A percentile compares a stretch with the other conserved stretches of the same genome.
These are phyloP conservation scores for Zygosaccharomyces sapae DNA, from an alignment of 1,139 yeast genomes.

Conservation along the genomic window DNA sequence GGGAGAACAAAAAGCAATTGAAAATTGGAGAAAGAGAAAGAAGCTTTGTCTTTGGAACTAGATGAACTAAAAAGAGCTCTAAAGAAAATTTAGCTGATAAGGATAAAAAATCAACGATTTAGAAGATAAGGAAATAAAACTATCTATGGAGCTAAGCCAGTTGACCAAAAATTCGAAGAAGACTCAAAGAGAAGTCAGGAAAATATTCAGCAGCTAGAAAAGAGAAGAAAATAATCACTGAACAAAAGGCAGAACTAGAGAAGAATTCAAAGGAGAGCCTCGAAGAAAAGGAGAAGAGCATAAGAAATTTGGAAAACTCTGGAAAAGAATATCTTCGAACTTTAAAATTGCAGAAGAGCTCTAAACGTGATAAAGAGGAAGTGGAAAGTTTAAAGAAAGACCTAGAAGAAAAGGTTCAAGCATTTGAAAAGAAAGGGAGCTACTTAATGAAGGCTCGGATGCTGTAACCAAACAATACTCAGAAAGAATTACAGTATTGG, in stretches of 20 bases:
- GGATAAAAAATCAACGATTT: conserved; percentile 10
- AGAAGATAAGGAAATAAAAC: conserved; percentile 7
- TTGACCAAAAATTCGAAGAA: not conserved
- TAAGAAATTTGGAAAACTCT: not conserved
- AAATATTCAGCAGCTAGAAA: not conserved
- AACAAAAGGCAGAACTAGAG: conserved; percentile 2
- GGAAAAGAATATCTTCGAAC: conserved; percentile 1
- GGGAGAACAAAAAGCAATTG: not conserved
- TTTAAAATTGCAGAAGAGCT: conserved; percentile 5
- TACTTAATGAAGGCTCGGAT: conserved; percentile 49
- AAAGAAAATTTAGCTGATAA: conserved; percentile 11
- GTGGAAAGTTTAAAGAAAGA: conserved; percentile 27
- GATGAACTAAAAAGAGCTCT: conserved; percentile 2
- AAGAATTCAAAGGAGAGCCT: not conserved
- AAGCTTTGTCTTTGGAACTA: not conserved
- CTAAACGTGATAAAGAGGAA: conserved; percentile 14
- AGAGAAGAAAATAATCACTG: not conserved
- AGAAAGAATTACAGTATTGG: conserved; percentile 42
- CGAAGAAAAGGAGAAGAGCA: conserved; percentile 3
- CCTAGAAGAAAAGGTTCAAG: conserved; percentile 39
- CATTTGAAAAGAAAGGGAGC: conserved; percentile 50
- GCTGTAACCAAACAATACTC: conserved; percentile 47
- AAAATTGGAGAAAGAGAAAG: not conserved
- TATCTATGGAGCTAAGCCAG: not conserved
- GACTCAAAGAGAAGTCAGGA: not conserved